Base-by-base conservation (phyloP, 2,329 filamentous ascomycete species). In the Alternaria viburni region DNA sequence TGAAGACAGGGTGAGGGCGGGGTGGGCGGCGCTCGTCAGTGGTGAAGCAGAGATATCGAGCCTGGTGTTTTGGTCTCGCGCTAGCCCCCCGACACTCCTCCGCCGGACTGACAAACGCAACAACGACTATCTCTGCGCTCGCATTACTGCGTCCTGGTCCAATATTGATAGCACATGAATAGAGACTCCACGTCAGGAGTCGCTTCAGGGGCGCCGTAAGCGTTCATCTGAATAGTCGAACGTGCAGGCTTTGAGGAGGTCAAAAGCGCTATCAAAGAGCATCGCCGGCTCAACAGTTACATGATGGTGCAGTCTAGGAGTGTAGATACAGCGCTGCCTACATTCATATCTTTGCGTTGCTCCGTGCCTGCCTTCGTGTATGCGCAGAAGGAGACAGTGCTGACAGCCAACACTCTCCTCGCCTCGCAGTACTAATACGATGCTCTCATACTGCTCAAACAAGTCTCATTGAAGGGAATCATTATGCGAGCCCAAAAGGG, bases 41-140 rank as follows among this genome's bases (percentile, higher is more conserved):
- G 8, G 28, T 52, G 49, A 36, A 36, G 19, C 28, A 36, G 49
- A 36, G 49, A 23, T n/a, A n/a, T 52, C 8, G 19, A 52, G 28
- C 9, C 17, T 52, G 28, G 49, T 52, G 49, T 36, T 52, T 36
- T 23, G 17, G 17, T 52, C 28, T 52, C 28, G 17, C 28, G 26
- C 25, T 30, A 19, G 32, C 28, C 17, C 7, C n/a, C 41, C 17
- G n/a, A 30, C 4, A 5, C 49, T 52, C 10, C 13, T 15, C 28
- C 17, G 17, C 28, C 9, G 15, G 17, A 36, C 12, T 23, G 19
- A 28, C 13, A 21, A 52, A 52, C 28, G 12, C 25, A 6, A 13
- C 49, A 36, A 23, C 19, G 12, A 52, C 19, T 19, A 2, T 52
- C 28, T 52, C n/a, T 21, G 17, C 28, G 4, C 17, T 36, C 13